These are phyloP conservation scores for Euphorbia celastroides DNA, from an alignment of 441 rosid species.

Conservation along the genomic window DNA sequence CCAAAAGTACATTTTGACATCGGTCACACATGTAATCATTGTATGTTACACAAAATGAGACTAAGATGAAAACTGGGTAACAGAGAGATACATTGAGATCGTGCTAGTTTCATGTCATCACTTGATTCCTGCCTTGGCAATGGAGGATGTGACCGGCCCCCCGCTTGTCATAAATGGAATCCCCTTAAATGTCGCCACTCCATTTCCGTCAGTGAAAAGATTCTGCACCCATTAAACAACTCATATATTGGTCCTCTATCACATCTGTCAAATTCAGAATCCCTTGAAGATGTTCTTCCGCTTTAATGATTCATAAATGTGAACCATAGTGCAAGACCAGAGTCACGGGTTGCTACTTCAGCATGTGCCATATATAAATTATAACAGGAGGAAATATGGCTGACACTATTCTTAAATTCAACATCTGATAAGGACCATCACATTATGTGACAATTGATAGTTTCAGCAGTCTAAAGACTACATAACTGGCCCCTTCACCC, in stretches of 20 bases:
- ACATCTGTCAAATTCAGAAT: background rate
- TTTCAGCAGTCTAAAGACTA: background rate
- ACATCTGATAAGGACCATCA: background rate
- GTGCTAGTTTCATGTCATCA: constrained; percentile 21
- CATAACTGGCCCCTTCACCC: background rate
- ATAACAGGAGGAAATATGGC: constrained; percentile 10
- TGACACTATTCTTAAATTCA: constrained; percentile 8
- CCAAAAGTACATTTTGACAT: too few relatives aligned
- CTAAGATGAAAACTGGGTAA: constrained; percentile 6
- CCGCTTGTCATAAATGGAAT: constrained; percentile 87
- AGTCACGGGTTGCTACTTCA: background rate
- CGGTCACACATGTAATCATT: background rate
- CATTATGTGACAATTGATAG: constrained; percentile 11
- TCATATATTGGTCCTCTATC: background rate
- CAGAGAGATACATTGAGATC: background rate
- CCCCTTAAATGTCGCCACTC: constrained; percentile 90
- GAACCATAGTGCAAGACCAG: constrained; percentile 3
- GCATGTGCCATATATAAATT: background rate
- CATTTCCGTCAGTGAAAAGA: constrained; percentile 82
- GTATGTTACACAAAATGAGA: background rate
- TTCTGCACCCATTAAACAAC: constrained; percentile 44
- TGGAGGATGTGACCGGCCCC: constrained; percentile 71
- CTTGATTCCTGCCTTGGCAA: constrained; percentile 75
- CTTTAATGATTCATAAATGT: background rate
- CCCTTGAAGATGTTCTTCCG: background rate